These are phyloP conservation scores for Hypoxylon sp. DNA, from an alignment of 2,329 filamentous ascomycete genomes.

Conservation along the genomic window DNA sequence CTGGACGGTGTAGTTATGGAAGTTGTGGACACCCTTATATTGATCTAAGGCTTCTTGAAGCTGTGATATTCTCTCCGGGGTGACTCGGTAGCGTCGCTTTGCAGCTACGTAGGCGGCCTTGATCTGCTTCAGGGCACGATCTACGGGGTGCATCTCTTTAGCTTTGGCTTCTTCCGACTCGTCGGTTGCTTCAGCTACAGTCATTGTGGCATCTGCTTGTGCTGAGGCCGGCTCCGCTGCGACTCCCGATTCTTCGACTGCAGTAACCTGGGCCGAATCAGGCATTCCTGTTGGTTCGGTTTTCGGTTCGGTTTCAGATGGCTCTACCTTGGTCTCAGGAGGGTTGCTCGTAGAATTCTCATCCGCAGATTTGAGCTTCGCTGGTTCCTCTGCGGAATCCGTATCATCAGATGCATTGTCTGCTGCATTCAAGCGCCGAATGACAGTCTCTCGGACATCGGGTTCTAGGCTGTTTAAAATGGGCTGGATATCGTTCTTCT, in stretches of 20 bases:
- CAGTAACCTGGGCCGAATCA: constrained; percentile 9
- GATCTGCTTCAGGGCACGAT: constrained; percentile 78
- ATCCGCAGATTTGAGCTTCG: constrained; percentile 41
- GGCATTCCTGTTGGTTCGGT: constrained; percentile 28
- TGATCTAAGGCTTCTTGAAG: constrained; percentile 81
- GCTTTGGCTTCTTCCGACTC: constrained; percentile 51
- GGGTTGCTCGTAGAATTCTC: constrained; percentile 31
- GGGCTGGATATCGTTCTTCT: constrained; percentile 84
- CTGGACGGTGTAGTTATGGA: constrained; percentile 97
- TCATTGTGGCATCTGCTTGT: constrained; percentile 43
- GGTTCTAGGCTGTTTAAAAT: constrained; percentile 74
- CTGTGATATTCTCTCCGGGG: constrained; percentile 76
- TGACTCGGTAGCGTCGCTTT: constrained; percentile 88
- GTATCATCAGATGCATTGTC: constrained; percentile 41
- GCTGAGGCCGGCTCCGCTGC: constrained; percentile 48
- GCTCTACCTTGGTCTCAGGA: constrained; percentile 27
- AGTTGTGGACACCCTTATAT: constrained; percentile 90
- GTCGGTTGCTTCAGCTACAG: constrained; percentile 28
- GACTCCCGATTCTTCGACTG: constrained; percentile 20
- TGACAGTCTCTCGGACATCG: constrained; percentile 72
- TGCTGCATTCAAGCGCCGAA: constrained; percentile 70
- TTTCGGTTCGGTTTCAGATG: constrained; percentile 29
- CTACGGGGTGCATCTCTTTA: constrained; percentile 67
- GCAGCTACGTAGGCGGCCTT: constrained; percentile 86
- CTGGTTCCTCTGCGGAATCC: constrained; percentile 21